A percentile compares a stretch with the other conserved stretches of the same genome.
Conservation (phyloP, 2,329 filamentous ascomycete genomes). For the Penicillium janthinellum region DNA sequence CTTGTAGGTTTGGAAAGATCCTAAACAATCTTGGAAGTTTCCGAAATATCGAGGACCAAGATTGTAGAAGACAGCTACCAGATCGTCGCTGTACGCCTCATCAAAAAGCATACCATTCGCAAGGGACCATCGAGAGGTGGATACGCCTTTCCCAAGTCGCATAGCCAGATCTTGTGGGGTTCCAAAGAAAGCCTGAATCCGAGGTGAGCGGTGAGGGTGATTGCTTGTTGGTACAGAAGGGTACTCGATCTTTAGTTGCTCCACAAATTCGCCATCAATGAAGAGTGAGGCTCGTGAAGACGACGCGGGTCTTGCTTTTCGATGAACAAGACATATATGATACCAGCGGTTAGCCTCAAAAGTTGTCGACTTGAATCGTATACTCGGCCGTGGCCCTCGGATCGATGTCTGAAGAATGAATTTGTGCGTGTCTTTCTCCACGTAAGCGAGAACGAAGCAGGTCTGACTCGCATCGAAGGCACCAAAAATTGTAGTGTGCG, state of each 20-base stretch:
- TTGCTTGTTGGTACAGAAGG: conserved; percentile 72
- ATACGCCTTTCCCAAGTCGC: conserved; percentile 69
- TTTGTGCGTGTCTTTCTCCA: conserved; percentile 90
- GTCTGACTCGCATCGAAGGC: conserved; percentile 90
- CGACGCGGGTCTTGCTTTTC: conserved; percentile 71
- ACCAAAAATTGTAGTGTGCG: conserved; percentile 94
- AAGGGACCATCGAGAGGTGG: conserved; percentile 82
- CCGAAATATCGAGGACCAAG: conserved; percentile 89
- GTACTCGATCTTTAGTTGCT: conserved; percentile 88
- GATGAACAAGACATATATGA: conserved; percentile 86
- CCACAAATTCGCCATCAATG: conserved; percentile 89
- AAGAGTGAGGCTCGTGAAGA: conserved; percentile 84
- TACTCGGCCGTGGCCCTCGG: conserved; percentile 79
- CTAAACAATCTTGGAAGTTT: conserved; percentile 95
- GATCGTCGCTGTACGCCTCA: conserved; percentile 84
- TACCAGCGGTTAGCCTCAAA: conserved; percentile 86
- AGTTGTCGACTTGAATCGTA: conserved; percentile 81
- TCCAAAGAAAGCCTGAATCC: conserved; percentile 89
- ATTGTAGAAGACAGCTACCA: conserved; percentile 85
- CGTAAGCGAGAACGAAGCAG: conserved; percentile 89
- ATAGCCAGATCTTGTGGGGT: conserved; percentile 86
- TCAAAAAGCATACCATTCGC: conserved; percentile 88
- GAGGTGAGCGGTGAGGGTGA: conserved; percentile 51
- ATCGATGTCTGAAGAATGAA: conserved; percentile 97
- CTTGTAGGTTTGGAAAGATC: conserved; percentile 93